Evolutionary conservation across 345 rosid species (phyloP).

Genomic region (Moricandia arvensis): DNA sequence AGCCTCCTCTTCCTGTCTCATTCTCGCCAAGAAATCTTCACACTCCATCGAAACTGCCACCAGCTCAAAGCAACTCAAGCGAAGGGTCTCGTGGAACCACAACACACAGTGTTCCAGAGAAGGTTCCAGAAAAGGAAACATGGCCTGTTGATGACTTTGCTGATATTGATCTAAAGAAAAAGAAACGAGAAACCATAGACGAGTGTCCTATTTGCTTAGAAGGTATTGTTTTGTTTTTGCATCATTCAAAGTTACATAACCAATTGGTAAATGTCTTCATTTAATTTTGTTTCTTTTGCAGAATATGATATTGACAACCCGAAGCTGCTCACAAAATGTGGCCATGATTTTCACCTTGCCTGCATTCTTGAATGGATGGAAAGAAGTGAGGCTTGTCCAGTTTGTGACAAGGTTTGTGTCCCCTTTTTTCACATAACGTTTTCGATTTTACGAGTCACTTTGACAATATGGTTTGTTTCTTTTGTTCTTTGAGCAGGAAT

Average conservation of each 20-base stretch:
- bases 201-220: conserved; percentile 90
- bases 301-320: conserved; percentile 87
- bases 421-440: not conserved
- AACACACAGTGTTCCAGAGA: conserved; percentile 46
- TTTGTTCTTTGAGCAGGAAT: conserved; percentile 18
- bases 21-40: conserved; percentile 43
- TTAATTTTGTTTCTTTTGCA: conserved; percentile 34
- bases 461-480: not conserved
- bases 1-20: conserved; percentile 65
- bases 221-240: conserved; percentile 54
- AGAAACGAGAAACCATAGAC: conserved; percentile 48
- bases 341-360: conserved; percentile 81
- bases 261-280: not conserved
- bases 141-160: conserved; percentile 40
- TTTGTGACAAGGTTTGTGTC: conserved; percentile 76
- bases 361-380: conserved; percentile 98
- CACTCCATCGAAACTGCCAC: conserved; percentile 43
- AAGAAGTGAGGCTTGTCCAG: conserved; percentile 89
- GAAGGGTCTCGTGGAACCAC: conserved; percentile 41
- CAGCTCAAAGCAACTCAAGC: conserved; percentile 40
- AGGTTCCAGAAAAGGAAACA: conserved; percentile 49
- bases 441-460: not conserved
- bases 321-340: conserved; percentile 67
- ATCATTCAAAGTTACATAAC: not conserved
- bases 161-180: conserved; percentile 45